phyloP scores from a whole-genome alignment of 2,329 filamentous ascomycete genomes.

The Curvularia eragrostidis region DNA sequence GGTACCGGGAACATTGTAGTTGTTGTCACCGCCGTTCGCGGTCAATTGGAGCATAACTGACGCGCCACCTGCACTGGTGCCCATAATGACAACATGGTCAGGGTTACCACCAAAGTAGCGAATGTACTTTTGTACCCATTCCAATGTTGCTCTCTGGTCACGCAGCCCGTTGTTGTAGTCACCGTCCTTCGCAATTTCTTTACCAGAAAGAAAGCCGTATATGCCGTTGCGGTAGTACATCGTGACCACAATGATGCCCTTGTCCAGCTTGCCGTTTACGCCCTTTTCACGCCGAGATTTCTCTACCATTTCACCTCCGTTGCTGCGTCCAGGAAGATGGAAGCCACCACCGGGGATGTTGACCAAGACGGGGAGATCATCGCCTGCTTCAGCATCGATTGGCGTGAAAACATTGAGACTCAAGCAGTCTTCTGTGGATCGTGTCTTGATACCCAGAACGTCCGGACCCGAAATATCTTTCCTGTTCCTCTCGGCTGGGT shows the following conservation, averaged over 20 bases:
- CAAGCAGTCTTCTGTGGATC: constrained; percentile 51
- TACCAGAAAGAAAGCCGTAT: constrained; percentile 55
- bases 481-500: constrained; percentile 32
- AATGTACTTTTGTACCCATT: constrained; percentile 53
- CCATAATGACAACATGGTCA: constrained; percentile 56
- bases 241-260: constrained; percentile 43
- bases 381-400: constrained; percentile 41
- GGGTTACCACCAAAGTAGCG: constrained; percentile 56
- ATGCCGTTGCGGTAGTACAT: constrained; percentile 50
- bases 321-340: constrained; percentile 45
- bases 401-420: constrained; percentile 50
- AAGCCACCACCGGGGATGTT: constrained; percentile 58
- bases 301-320: constrained; percentile 41
- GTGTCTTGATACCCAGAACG: constrained; percentile 35
- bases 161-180: constrained; percentile 48
- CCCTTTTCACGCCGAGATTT: constrained; percentile 39
- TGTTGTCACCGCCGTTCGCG: constrained; percentile 41
- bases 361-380: constrained; percentile 49
- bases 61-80: constrained; percentile 45
- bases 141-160: constrained; percentile 50
- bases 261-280: constrained; percentile 36
- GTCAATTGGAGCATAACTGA: constrained; percentile 41
- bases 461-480: constrained; percentile 37
- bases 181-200: constrained; percentile 47
- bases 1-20: constrained; percentile 34